Conservation (phyloP, 73 alveolate species). For the Paramecium biaurelia region DNA sequence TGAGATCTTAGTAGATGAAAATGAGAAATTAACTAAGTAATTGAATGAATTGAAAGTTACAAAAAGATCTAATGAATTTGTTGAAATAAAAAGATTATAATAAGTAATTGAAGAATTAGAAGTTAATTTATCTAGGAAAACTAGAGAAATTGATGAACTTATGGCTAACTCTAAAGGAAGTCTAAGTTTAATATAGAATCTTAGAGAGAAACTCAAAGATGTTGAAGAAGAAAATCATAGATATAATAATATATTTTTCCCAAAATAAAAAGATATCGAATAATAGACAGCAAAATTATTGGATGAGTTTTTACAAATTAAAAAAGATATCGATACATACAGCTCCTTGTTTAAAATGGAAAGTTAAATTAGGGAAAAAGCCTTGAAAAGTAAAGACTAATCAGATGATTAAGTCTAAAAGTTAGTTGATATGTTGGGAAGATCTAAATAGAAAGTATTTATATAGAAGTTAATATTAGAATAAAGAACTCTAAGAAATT, state of each 20-base stretch:
- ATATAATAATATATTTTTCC: conserved; percentile 13
- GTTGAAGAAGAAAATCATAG: conserved; percentile 40
- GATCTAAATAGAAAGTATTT: conserved; percentile 15
- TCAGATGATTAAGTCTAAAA: conserved; percentile 16
- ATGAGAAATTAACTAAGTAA: not conserved
- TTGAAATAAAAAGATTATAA: conserved; percentile 30
- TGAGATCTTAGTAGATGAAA: conserved; percentile 6
- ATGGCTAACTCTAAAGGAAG: conserved; percentile 51
- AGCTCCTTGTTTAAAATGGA: conserved; percentile 46
- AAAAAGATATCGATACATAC: conserved; percentile 44
- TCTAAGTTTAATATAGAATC: conserved; percentile 32
- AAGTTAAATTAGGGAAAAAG: conserved; percentile 41
- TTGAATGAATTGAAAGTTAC: not conserved
- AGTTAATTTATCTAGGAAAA: not conserved
- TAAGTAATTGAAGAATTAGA: conserved; percentile 23
- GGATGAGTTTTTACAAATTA: conserved; percentile 36
- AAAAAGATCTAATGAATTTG: conserved; percentile 35
- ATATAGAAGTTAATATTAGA: not conserved
- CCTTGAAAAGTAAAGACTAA: conserved; percentile 40
- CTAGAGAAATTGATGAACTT: conserved; percentile 40
- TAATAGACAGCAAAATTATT: not conserved
- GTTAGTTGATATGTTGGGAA: conserved; percentile 41
- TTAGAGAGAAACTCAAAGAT: conserved; percentile 33
- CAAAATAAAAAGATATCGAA: conserved; percentile 17
- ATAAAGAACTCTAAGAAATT: conserved; percentile 23